Conservation (phyloP, 192 early-diverging fungal genomes). For the Thoreauomyces humboldtii region DNA sequence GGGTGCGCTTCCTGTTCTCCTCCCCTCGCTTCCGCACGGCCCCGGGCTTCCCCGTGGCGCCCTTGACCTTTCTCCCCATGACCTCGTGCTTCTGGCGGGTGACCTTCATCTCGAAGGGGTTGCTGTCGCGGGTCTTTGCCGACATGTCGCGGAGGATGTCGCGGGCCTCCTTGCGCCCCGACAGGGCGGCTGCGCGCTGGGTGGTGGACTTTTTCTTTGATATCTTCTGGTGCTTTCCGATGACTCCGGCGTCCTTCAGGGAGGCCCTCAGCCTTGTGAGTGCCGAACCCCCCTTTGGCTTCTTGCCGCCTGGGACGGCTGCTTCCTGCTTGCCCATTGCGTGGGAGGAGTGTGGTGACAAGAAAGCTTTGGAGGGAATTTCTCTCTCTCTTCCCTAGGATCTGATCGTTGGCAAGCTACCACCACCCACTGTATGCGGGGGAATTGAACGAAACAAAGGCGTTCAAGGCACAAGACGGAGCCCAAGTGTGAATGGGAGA, state of each 20-base stretch:
- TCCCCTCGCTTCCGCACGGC: slow-evolving; percentile 77
- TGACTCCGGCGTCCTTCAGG: slow-evolving; percentile 73
- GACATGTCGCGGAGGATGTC: slow-evolving; percentile 20
- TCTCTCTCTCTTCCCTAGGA: too few relatives aligned
- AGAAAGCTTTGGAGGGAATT: too few relatives aligned
- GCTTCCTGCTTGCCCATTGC: not conserved
- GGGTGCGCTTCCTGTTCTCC: slow-evolving; percentile 81
- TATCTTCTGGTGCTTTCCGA: slow-evolving; percentile 66
- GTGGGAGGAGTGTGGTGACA: not conserved
- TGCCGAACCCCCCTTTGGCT: slow-evolving; percentile 54
- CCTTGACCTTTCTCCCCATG: slow-evolving; percentile 77
- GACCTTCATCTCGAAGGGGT: slow-evolving; percentile 90
- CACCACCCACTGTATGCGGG: too few relatives aligned
- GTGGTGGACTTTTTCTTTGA: slow-evolving; percentile 62
- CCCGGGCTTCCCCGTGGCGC: slow-evolving; percentile 76
- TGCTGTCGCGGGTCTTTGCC: slow-evolving; percentile 44
- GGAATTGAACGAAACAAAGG: too few relatives aligned
- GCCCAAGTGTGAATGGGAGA: too few relatives aligned
- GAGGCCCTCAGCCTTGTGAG: slow-evolving; percentile 79
- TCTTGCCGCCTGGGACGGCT: not conserved
- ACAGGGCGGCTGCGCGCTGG: slow-evolving; percentile 40
- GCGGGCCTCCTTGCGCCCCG: slow-evolving; percentile 29
- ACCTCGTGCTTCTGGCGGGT: slow-evolving; percentile 81
- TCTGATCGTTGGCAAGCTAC: too few relatives aligned
- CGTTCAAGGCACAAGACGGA: too few relatives aligned